phyloP scores from a whole-genome alignment of 139 green algal genomes.

The Asterochloris sp. region DNA sequence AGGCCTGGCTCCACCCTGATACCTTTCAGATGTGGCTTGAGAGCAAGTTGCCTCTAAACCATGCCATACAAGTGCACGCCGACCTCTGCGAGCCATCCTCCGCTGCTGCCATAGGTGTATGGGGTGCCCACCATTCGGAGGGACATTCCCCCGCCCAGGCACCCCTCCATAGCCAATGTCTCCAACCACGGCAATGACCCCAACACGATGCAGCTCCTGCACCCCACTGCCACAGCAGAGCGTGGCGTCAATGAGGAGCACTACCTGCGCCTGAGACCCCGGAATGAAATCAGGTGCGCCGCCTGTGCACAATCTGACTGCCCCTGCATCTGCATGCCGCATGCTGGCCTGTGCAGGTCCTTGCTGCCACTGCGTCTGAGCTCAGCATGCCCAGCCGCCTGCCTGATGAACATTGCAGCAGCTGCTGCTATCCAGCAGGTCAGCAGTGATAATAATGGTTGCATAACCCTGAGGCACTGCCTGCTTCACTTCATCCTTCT shows the following conservation, averaged over 20 bases:
- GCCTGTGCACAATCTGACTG: not conserved
- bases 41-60: not conserved
- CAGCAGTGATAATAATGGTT: not conserved
- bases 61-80: not conserved
- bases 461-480: not conserved
- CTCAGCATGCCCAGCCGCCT: not conserved
- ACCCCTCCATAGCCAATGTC: constrained; percentile 44
- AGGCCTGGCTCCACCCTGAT: not conserved
- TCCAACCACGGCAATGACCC: constrained; percentile 74
- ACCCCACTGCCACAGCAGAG: constrained; percentile 46
- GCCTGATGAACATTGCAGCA: not conserved
- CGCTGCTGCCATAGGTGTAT: constrained; percentile 27
- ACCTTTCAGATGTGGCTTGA: not conserved
- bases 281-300: constrained; percentile 30
- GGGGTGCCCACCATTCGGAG: constrained; percentile 55
- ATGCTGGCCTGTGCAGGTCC: not conserved
- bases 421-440: not conserved
- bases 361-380: not conserved
- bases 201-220: constrained; percentile 51
- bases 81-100: not conserved
- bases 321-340: too few relatives aligned
- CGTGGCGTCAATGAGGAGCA: constrained; percentile 57
- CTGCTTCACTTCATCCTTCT: not conserved
- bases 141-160: constrained; percentile 44
- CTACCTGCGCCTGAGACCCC: constrained; percentile 37